phyloP scores from a whole-genome alignment of 2,329 filamentous ascomycete species.

The Arthrocladium fulminans region DNA sequence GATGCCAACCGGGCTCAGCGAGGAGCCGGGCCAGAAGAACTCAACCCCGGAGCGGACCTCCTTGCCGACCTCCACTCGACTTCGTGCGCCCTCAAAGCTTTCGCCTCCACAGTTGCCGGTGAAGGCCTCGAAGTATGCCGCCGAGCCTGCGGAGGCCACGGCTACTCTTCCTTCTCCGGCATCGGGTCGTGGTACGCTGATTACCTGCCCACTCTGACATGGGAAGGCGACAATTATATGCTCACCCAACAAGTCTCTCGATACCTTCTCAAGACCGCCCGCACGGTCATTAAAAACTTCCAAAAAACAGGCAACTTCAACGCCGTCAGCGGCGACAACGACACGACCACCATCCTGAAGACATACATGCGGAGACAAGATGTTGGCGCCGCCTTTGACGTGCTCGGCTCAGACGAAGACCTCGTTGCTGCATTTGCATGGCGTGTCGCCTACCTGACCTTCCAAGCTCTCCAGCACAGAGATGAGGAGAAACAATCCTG shows the following conservation, averaged over 20 bases:
- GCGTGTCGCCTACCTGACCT: constrained; percentile 65
- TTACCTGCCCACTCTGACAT: constrained; percentile 62
- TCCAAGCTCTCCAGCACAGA: constrained; percentile 64
- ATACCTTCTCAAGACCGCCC: constrained; percentile 67
- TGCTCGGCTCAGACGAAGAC: constrained; percentile 61
- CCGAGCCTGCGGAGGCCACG: constrained; percentile 67
- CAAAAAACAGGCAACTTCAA: constrained; percentile 8
- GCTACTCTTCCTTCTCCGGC: constrained; percentile 66
- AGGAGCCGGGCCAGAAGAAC: constrained; percentile 59
- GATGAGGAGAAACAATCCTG: constrained; percentile 67
- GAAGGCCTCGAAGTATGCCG: constrained; percentile 68
- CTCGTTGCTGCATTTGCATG: constrained; percentile 67
- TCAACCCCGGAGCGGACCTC: constrained; percentile 55
- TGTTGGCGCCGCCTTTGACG: constrained; percentile 64
- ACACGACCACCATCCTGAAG: constrained; percentile 58
- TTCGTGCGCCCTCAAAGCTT: constrained; percentile 66
- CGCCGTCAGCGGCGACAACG: constrained; percentile 55
- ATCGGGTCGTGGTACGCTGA: constrained; percentile 68
- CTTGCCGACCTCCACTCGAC: constrained; percentile 68
- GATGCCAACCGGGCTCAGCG: constrained; percentile 39
- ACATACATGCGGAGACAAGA: constrained; percentile 58
- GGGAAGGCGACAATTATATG: constrained; percentile 79
- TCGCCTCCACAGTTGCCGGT: constrained; percentile 61
- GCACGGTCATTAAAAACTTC: constrained; percentile 51
- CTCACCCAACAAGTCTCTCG: constrained; percentile 69